These are phyloP conservation scores for Nannochloropsis salina DNA, from an alignment of 108 stramenopile genomes.

Conservation along the genomic window DNA sequence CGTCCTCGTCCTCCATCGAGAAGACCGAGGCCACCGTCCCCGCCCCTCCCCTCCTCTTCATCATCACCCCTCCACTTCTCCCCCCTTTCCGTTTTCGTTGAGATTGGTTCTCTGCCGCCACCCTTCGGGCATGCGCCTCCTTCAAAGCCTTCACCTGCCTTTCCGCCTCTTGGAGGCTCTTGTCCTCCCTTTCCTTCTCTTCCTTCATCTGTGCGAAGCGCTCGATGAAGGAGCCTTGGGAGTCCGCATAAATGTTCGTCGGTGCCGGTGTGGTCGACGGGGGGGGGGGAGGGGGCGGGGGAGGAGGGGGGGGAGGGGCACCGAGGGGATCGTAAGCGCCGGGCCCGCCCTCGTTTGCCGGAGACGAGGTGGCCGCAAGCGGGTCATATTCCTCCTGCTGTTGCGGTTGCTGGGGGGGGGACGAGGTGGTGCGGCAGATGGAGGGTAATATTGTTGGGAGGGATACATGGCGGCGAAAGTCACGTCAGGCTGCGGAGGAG, in stretches of 20 bases:
- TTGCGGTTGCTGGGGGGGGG: not conserved
- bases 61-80: not conserved
- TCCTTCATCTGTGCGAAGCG: not conserved
- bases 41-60: not conserved
- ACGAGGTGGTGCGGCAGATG: not conserved
- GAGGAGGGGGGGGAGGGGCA: not conserved
- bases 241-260: not conserved
- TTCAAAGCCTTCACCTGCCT: not conserved
- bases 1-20: not conserved
- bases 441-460: not conserved
- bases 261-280: not conserved
- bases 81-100: not conserved
- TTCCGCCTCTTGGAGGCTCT: not conserved
- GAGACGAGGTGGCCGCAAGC: not conserved
- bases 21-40: not conserved
- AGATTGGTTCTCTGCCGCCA: not conserved
- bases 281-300: not conserved
- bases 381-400: not conserved
- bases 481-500: not conserved
- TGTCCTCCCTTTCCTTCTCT: slow-evolving; percentile 1
- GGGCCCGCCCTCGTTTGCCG: not conserved
- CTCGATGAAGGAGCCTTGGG: slow-evolving; percentile 1
- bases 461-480: not conserved
- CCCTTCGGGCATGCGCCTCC: not conserved
- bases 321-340: not conserved